phyloP scores from a whole-genome alignment of 1,139 yeast species.

The Geotrichum candidum region DNA sequence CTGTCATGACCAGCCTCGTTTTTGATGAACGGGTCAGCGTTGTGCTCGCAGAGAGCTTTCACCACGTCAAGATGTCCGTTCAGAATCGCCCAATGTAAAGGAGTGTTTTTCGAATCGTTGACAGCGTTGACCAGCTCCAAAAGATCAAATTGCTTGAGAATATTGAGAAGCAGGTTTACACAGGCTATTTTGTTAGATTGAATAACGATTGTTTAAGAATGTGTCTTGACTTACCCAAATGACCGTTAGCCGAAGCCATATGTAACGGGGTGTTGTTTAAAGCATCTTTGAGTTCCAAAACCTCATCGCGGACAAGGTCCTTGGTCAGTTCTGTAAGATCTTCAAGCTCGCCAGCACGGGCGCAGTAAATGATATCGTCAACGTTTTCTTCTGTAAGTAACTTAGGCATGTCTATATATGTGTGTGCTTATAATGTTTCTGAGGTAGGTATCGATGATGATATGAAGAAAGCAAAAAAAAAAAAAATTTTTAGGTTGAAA shows the following conservation, averaged over 20 bases:
- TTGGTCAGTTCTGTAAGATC: constrained; percentile 62
- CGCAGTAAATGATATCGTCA: constrained; percentile 74
- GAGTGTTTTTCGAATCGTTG: constrained; percentile 84
- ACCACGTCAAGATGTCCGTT: constrained; percentile 79
- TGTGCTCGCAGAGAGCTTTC: constrained; percentile 53
- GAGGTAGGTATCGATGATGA: not conserved
- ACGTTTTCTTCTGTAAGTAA: constrained; percentile 54
- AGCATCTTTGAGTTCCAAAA: constrained; percentile 51
- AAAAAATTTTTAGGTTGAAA: not conserved
- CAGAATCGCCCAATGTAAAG: constrained; percentile 91
- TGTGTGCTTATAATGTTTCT: not conserved
- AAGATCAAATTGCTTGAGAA: constrained; percentile 34
- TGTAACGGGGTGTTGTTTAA: constrained; percentile 72
- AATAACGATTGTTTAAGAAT: not conserved
- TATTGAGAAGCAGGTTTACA: constrained; percentile 52
- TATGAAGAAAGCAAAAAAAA: not conserved
- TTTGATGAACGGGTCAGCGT: constrained; percentile 75
- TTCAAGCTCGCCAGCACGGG: constrained; percentile 82
- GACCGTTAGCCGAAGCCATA: constrained; percentile 95
- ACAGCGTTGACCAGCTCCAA: constrained; percentile 45
- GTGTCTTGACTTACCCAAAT: constrained; percentile 31
- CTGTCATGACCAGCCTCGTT: constrained; percentile 76
- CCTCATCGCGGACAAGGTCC: constrained; percentile 19
- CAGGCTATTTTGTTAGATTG: constrained; percentile 40
- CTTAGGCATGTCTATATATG: constrained; percentile 7